Evolutionary conservation across 129 eudicot species (phyloP).

Genomic region (Arctium minus): DNA sequence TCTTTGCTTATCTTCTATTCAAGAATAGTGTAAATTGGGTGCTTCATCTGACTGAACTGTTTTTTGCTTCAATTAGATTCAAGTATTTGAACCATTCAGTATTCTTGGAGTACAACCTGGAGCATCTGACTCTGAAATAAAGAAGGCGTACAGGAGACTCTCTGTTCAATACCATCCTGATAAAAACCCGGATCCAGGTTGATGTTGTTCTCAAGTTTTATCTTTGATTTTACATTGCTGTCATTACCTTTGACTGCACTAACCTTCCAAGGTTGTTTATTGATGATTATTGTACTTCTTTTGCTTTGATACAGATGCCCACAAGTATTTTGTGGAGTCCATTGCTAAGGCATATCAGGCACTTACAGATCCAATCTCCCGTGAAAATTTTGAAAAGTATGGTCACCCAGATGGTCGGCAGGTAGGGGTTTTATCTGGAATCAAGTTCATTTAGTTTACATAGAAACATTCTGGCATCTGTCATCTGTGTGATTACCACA

Average conservation of each 20-base stretch:
- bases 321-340: conserved; percentile 80
- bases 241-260: background rate
- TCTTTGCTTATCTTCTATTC: background rate
- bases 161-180: conserved; percentile 97
- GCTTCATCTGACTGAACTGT: background rate
- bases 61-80: conserved; percentile 40
- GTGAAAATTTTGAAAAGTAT: conserved; percentile 88
- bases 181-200: conserved; percentile 99
- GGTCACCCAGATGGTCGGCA: conserved; percentile 99
- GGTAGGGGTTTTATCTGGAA: conserved; percentile 35
- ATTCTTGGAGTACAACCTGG: conserved; percentile 95
- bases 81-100: conserved; percentile 86
- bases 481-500: background rate
- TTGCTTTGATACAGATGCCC: conserved; percentile 50
- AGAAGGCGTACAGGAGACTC: conserved; percentile 86
- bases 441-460: background rate
- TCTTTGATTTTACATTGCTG: background rate
- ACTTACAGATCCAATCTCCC: conserved; percentile 88
- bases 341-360: conserved; percentile 96
- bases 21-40: conserved; percentile 1
- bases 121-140: conserved; percentile 80
- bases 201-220: conserved; percentile 10
- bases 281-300: conserved; percentile 1
- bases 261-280: background rate
- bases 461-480: background rate